Evolutionary conservation across 2,329 filamentous ascomycete genomes (phyloP).

Genomic region (Claviceps pazoutovae): DNA sequence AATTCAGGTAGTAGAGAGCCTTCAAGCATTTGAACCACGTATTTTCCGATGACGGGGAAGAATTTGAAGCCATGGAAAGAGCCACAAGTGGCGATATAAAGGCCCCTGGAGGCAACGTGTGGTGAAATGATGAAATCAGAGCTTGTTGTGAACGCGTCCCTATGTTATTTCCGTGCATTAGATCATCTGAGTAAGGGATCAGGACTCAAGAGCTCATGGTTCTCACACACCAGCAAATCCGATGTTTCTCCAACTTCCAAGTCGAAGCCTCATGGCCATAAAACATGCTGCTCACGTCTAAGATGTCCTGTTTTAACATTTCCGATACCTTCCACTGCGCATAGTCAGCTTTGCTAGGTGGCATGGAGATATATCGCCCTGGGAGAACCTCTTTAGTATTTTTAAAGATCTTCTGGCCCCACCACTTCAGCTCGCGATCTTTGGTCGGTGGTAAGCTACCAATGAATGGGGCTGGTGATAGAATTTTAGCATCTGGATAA

Average conservation of each 20-base stretch:
- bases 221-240: constrained; percentile 49
- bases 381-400: constrained; percentile 39
- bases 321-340: constrained; percentile 47
- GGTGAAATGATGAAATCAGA: constrained; percentile 50
- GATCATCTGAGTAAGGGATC: too few relatives aligned
- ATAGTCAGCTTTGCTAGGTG: constrained; percentile 42
- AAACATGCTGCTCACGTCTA: constrained; percentile 40
- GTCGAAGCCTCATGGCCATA: constrained; percentile 41
- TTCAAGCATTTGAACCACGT: constrained; percentile 43
- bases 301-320: constrained; percentile 42
- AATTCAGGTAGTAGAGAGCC: constrained; percentile 29
- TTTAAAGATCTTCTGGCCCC: constrained; percentile 45
- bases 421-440: constrained; percentile 41
- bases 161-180: constrained; percentile 13
- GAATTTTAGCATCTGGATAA: not conserved
- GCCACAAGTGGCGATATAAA: constrained; percentile 50
- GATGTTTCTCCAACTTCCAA: constrained; percentile 47
- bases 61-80: constrained; percentile 59
- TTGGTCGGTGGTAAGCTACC: constrained; percentile 42
- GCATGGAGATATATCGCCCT: constrained; percentile 40
- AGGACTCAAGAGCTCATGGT: not conserved
- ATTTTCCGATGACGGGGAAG: constrained; percentile 49
- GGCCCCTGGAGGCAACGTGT: constrained; percentile 32
- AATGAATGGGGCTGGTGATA: constrained; percentile 36
- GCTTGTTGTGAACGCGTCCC: constrained; percentile 51